Base-by-base conservation (phyloP, 805 yeast genomes). In the Cyberlindnera petersonii region DNA sequence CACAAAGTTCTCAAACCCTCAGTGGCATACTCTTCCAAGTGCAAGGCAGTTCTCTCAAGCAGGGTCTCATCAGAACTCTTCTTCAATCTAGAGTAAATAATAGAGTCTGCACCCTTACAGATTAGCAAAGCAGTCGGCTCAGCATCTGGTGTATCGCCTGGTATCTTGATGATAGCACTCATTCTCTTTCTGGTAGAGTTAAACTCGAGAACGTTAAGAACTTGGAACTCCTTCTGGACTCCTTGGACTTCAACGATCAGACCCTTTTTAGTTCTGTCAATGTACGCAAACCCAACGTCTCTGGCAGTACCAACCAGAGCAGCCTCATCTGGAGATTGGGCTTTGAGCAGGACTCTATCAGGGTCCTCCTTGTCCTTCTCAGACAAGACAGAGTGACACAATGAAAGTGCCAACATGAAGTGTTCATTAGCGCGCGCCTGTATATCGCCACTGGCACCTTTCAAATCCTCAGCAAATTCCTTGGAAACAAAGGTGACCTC, bases 321-420 rank as follows among this genome's bases (percentile, higher is more conserved):
- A 20, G 89, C 88, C 61, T 85, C 94, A 68, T 85, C 94, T 0
- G 94, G 94, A 19, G 88, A 80, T 57, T 84, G 93, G 0, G 93
- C 93, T 52, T 82, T 80, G 26, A 82, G 62, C 19, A 75, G 65
- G 36, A 73, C 49, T 43, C 71, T 79, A 2, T 64, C 71, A 3
- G 86, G 78, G 48, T 77, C 70, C 19, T 70, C 68, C 27, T 79
- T 79, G 45, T 80, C 79, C 26, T 74, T 72, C 52, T 85, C 94
- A 21, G 79, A 74, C 31, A 85, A 59, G 18, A 85, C 93, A 39
- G 89, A 78, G 55, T 85, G 93, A 64, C 94, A 85, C 24, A 85
- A 64, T 0, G 91, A 86, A 35, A 85, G 64, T 0, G 85, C 77
- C 29, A 83, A 60, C 87, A 83, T 81, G 56, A 85, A 85, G 50